Evolutionary conservation across 257 asterid genomes (phyloP).

Genomic region (Nicotiana attenuata): DNA sequence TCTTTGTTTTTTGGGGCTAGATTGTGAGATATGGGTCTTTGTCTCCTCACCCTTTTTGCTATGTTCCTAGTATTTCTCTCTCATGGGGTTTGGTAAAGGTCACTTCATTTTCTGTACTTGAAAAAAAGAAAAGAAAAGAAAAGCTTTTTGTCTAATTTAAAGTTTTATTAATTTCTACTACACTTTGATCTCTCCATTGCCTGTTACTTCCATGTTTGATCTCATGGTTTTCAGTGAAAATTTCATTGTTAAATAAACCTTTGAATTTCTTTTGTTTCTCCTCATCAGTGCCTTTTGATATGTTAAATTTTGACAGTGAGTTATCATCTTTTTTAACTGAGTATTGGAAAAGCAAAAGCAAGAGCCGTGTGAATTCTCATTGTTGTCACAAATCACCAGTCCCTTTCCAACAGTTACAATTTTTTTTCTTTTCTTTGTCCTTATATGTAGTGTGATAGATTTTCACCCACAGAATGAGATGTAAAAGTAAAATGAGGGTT

Average conservation of each 20-base stretch:
- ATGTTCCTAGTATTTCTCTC: slow-evolving; percentile 5
- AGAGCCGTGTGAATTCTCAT: slow-evolving; percentile 15
- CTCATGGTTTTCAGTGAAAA: slow-evolving; percentile 9
- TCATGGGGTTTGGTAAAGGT: slow-evolving; percentile 22
- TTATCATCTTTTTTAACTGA: slow-evolving; percentile 4
- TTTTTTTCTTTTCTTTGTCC: slow-evolving; percentile 24
- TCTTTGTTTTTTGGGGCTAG: not conserved
- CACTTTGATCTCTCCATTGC: not conserved
- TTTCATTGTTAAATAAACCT: not conserved
- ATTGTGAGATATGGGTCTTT: slow-evolving; percentile 4
- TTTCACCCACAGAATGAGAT: slow-evolving; percentile 15
- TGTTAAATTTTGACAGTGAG: not conserved
- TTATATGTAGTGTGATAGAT: slow-evolving; percentile 36
- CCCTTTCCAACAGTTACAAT: slow-evolving; percentile 30
- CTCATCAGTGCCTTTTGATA: slow-evolving; percentile 8
- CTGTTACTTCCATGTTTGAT: not conserved
- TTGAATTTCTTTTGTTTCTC: not conserved
- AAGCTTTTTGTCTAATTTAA: not conserved
- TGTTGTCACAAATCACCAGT: slow-evolving; percentile 28
- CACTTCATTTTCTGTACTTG: slow-evolving; percentile 16
- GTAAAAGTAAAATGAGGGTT: slow-evolving; percentile 19
- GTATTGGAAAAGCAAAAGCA: slow-evolving; percentile 13
- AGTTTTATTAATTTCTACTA: not conserved
- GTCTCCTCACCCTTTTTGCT: slow-evolving; percentile 11
- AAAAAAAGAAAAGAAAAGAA: not conserved